Evolutionary conservation across 768 basidiomycete species (phyloP).

Genomic region (Rhizopogon vulgaris): DNA sequence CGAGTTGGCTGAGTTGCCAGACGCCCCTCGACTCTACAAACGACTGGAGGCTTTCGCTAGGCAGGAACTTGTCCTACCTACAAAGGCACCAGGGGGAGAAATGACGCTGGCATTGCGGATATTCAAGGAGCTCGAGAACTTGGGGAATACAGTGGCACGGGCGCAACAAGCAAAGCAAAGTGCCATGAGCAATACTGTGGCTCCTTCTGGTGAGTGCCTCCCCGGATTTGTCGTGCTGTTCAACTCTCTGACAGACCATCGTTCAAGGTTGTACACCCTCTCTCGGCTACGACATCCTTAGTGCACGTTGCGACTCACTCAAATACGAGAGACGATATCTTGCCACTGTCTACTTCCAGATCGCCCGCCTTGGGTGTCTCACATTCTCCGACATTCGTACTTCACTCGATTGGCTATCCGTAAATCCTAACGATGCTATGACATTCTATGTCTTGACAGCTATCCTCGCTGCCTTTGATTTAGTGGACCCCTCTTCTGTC

Average conservation of each 20-base stretch:
- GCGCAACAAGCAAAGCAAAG: conserved; percentile 56
- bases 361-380: conserved; percentile 60
- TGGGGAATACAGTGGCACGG: conserved; percentile 47
- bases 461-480: conserved; percentile 61
- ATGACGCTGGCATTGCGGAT: conserved; percentile 47
- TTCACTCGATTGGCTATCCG: conserved; percentile 66
- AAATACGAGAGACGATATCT: conserved; percentile 69
- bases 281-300: conserved; percentile 62
- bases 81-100: conserved; percentile 22
- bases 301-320: conserved; percentile 65
- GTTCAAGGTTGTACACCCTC: conserved; percentile 34
- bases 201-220: conserved; percentile 52
- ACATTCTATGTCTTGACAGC: conserved; percentile 63
- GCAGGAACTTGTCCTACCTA: conserved; percentile 44
- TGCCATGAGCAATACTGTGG: conserved; percentile 50
- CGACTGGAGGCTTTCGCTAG: conserved; percentile 51
- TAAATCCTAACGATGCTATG: conserved; percentile 61
- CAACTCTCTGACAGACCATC: background rate
- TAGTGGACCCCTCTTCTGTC: conserved; percentile 46
- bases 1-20: conserved; percentile 38
- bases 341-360: conserved; percentile 52
- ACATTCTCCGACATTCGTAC: conserved; percentile 53
- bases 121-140: conserved; percentile 56
- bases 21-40: conserved; percentile 41
- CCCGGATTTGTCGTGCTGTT: background rate